A percentile compares a stretch with the other conserved stretches of the same genome.
Conservation (phyloP, 1,284 basidiomycete genomes). For the Ustilago esculenta region DNA sequence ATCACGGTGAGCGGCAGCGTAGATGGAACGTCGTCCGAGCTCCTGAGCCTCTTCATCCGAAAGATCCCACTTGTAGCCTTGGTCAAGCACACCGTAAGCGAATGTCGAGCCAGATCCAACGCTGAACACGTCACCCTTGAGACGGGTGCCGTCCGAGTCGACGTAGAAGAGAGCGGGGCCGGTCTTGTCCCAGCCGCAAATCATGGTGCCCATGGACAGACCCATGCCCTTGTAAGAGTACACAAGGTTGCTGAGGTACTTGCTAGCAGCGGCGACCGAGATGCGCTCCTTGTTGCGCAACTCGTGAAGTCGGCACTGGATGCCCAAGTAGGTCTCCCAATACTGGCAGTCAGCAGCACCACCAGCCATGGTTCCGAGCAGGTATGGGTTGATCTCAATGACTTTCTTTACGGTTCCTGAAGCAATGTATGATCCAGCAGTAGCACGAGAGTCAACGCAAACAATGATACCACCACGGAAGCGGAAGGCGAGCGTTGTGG, state of each 20-base stretch:
- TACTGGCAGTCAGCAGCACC: conserved; percentile 75
- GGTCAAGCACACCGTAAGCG: conserved; percentile 97
- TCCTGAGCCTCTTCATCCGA: conserved; percentile 94
- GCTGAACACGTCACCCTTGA: conserved; percentile 96
- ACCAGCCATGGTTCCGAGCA: conserved; percentile 98
- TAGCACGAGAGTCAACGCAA: conserved; percentile 95
- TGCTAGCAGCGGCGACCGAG: conserved; percentile 96
- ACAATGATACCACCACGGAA: conserved; percentile 97
- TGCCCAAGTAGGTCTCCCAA: conserved; percentile 86
- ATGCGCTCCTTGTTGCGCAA: conserved; percentile 96
- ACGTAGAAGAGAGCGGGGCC: conserved; percentile 98
- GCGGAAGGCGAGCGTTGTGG: conserved; percentile 96
- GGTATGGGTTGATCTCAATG: conserved; percentile 98
- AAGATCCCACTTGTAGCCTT: conserved; percentile 93
- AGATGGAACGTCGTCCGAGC: conserved; percentile 91
- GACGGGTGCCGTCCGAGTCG: conserved; percentile 92
- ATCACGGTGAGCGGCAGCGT: conserved; percentile 92
- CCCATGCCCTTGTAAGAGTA: conserved; percentile 99
- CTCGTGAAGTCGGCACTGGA: conserved; percentile 96
- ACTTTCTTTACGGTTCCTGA: conserved; percentile 71
- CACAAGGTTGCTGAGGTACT: conserved; percentile 95
- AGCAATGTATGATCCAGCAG: conserved; percentile 96
- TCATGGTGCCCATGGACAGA: conserved; percentile 99
- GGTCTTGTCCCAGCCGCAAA: conserved; percentile 99
- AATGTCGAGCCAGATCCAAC: conserved; percentile 98